These are phyloP conservation scores for Apiospora rasikravindrae DNA, from an alignment of 2,329 filamentous ascomycete genomes.

Conservation along the genomic window DNA sequence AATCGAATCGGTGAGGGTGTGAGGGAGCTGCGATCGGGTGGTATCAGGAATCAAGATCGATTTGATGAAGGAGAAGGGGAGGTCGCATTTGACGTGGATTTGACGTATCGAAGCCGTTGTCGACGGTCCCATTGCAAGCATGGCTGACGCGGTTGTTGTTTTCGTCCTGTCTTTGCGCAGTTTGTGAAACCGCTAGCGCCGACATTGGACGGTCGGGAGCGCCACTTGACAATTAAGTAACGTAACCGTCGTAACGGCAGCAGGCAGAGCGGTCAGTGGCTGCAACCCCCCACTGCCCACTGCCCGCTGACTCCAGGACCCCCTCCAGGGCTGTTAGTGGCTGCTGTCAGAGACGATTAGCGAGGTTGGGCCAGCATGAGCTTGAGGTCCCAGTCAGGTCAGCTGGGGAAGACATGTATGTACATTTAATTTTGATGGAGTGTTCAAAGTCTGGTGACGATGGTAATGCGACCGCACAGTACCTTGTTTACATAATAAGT, in stretches of 20 bases:
- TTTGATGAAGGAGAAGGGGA: constrained; percentile 14
- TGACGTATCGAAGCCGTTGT: constrained; percentile 1
- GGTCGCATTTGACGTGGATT: constrained; percentile 4
- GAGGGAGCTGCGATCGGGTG: neutral
- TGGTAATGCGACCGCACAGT: neutral
- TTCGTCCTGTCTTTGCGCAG: constrained; percentile 1
- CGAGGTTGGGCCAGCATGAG: neutral
- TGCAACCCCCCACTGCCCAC: neutral
- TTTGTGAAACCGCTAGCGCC: constrained; percentile 1
- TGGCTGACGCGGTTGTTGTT: neutral
- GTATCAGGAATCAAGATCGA: constrained; percentile 5
- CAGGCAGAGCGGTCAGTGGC: constrained; percentile 1
- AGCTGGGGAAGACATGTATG: neutral
- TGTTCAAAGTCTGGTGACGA: neutral
- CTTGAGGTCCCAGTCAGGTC: neutral
- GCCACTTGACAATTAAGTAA: neutral
- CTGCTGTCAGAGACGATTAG: neutral
- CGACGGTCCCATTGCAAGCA: constrained; percentile 14
- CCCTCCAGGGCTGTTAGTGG: neutral
- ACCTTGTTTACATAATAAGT: neutral
- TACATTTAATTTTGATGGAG: too few relatives aligned
- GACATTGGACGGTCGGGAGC: neutral
- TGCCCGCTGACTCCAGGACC: neutral
- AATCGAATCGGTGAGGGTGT: neutral
- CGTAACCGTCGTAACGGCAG: too few relatives aligned